phyloP scores from a whole-genome alignment of 2,329 filamentous ascomycete species.

The Colletotrichum limetticola region DNA sequence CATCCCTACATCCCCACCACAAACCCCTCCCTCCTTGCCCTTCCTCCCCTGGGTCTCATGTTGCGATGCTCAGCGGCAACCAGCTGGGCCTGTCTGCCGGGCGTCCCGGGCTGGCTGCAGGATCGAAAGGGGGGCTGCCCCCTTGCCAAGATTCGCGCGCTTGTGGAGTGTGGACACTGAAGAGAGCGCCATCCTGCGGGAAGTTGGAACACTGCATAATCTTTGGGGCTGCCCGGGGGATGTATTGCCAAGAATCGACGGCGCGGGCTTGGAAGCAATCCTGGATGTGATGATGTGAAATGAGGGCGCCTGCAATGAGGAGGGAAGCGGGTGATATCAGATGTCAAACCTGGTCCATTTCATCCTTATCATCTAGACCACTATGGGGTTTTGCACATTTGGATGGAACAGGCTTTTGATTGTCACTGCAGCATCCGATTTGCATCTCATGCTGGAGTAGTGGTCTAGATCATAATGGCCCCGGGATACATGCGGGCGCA shows the following conservation, averaged over 20 bases:
- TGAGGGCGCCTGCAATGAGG: background rate
- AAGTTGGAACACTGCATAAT: background rate
- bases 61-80: background rate
- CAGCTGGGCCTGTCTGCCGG: background rate
- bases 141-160: background rate
- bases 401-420: background rate
- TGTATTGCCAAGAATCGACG: background rate
- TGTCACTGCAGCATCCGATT: background rate
- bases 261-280: background rate
- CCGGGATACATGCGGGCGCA: background rate
- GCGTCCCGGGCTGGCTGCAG: background rate
- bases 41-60: background rate
- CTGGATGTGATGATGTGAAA: background rate
- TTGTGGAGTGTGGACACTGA: background rate
- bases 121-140: background rate
- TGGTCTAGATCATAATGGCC: background rate
- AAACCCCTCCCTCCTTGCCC: background rate
- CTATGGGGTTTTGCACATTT: background rate
- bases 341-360: background rate
- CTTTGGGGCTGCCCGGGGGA: background rate
- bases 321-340: background rate
- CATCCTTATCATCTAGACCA: background rate
- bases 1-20: background rate
- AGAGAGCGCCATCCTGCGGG: no score
- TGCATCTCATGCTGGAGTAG: background rate